Evolutionary conservation across 257 asterid species (phyloP), one percentile per base, ranked within the genome.

Genomic region (Lavandula angustifolia): DNA sequence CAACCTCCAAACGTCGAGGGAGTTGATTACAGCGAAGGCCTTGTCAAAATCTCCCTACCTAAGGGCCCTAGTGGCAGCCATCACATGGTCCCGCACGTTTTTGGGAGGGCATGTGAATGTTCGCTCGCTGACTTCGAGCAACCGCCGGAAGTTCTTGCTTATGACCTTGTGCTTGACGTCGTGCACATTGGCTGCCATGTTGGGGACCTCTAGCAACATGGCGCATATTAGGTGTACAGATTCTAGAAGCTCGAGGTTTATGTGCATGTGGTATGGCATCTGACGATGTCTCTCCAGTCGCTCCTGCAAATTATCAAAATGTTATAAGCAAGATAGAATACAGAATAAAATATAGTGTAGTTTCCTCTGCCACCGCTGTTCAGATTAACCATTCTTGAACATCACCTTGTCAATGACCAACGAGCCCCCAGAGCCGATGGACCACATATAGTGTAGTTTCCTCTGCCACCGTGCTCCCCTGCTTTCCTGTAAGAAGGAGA

Each of bases 241-340:
- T 79, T 94, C 99, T 0, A 94, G 95, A 69, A 94, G 96, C 82
- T 94, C 99, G 5, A 94, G 96, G 73, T 94, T 94, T 66, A 94
- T 94, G 61, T 94, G 99, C 97, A 89, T 87, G 57, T 92, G 99
- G 70, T 92, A 92, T 6, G 99, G 99, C 99, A 92, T 89, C 73
- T 89, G 96, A 32, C 99, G 95, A 84, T 97, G 82, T 72, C 94
- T 84, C 81, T 92, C 99, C 74, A 78, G 71, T 18, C 97, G 89
- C 69, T 92, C 99, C 99, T 92, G 79, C 41, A 68, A 43, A 69
- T 18, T 35, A 60, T 16, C 7, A 46, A 31, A n/a, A 33, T n/a
- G 7, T 32, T 62, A 46, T 18, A 61, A 14, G 42, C 11, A 33
- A 22, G 40, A 37, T 16, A 48, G 11, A 5, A 4, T 6, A 47